phyloP scores from a whole-genome alignment of 2,329 filamentous ascomycete species.

The Cordyceps pruinosa region DNA sequence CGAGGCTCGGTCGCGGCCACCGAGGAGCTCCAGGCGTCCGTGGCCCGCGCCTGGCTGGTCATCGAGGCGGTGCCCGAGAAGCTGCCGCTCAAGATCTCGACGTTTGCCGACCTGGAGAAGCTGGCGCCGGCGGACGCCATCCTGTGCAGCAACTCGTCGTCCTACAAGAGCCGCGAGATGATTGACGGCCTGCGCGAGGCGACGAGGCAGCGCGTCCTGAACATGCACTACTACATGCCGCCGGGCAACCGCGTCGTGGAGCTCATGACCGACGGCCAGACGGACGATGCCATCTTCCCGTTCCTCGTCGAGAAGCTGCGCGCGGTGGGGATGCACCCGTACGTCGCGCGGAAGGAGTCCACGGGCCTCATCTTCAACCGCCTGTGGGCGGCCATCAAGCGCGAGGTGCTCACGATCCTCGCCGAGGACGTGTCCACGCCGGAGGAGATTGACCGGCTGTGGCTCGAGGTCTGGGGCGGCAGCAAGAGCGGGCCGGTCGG shows the following conservation, averaged over 20 bases:
- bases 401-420: conserved; percentile 42
- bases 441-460: conserved; percentile 42
- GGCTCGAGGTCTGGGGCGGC: conserved; percentile 28
- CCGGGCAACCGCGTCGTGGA: conserved; percentile 41
- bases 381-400: conserved; percentile 50
- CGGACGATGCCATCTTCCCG: conserved; percentile 34
- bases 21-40: conserved; percentile 32
- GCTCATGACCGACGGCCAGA: conserved; percentile 45
- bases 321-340: conserved; percentile 35
- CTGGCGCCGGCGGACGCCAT: conserved; percentile 38
- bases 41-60: conserved; percentile 44
- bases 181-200: conserved; percentile 32
- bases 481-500: conserved; percentile 15
- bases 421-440: conserved; percentile 43
- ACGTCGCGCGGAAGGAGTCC: conserved; percentile 38
- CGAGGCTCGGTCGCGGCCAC: conserved; percentile 25
- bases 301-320: conserved; percentile 35
- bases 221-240: conserved; percentile 48
- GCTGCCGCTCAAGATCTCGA: conserved; percentile 40
- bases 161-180: conserved; percentile 44
- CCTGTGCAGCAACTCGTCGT: conserved; percentile 44
- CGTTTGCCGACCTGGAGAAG: conserved; percentile 39
- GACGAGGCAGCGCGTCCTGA: conserved; percentile 34
- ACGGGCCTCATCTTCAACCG: conserved; percentile 50
- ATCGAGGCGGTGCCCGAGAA: conserved; percentile 47